A percentile compares a stretch with the other conserved stretches of the same genome.
These are phyloP conservation scores for Alternaria sp. DNA, from an alignment of 2,329 filamentous ascomycete genomes.

Conservation along the genomic window DNA sequence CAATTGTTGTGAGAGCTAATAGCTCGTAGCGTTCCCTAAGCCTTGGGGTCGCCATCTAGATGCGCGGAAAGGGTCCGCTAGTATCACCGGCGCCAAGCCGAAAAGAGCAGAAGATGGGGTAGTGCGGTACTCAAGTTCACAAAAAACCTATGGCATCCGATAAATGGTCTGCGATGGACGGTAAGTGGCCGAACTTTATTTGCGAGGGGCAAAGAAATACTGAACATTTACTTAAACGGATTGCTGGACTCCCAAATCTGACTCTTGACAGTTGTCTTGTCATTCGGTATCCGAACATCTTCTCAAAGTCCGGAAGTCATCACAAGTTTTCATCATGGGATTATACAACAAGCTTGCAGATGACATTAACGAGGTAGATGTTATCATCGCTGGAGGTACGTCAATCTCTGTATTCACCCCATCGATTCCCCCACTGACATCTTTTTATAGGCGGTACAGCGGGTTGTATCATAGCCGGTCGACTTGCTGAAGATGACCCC, in stretches of 20 bases:
- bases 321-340: conserved; percentile 18
- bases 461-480: conserved; percentile 55
- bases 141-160: not conserved
- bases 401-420: not conserved
- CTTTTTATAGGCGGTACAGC: conserved; percentile 38
- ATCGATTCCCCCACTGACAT: not conserved
- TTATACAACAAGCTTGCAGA: conserved; percentile 48
- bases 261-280: not conserved
- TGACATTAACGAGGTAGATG: conserved; percentile 55
- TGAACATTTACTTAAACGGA: conserved; percentile 1
- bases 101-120: conserved; percentile 1
- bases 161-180: not conserved
- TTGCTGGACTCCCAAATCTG: not conserved
- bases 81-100: not conserved
- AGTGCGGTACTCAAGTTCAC: not conserved
- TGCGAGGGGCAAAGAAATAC: not conserved
- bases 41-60: not conserved
- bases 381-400: conserved; percentile 59
- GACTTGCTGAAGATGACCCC: conserved; percentile 50
- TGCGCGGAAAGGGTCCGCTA: conserved; percentile 3
- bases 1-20: not conserved
- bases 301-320: not conserved
- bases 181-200: not conserved
- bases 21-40: not conserved
- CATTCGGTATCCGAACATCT: not conserved